Conservation (phyloP, 257 asterid species). For the Coffea canephora region DNA sequence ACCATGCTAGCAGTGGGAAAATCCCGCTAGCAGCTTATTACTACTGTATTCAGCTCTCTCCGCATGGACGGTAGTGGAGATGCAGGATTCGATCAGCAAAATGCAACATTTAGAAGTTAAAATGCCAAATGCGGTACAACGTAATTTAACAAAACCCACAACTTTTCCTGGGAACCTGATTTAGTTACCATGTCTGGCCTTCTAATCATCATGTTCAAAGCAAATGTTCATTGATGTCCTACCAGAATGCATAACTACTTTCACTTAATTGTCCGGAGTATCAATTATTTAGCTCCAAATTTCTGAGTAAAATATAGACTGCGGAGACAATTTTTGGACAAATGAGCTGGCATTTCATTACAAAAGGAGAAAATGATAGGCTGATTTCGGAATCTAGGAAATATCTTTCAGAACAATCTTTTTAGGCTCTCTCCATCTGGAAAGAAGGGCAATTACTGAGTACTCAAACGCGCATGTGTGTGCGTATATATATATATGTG, state of each 20-base stretch:
- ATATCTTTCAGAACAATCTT: slow-evolving; percentile 19
- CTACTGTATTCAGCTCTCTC: not conserved
- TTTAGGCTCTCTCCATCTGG: slow-evolving; percentile 4
- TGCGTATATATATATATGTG: not conserved
- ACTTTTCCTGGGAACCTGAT: not conserved
- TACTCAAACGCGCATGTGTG: slow-evolving; percentile 26
- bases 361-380: slow-evolving; percentile 2
- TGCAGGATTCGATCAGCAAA: not conserved
- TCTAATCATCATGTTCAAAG: slow-evolving; percentile 17
- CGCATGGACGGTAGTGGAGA: not conserved
- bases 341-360: slow-evolving; percentile 19
- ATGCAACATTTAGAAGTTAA: not conserved
- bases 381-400: slow-evolving; percentile 22
- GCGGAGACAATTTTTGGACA: slow-evolving; percentile 10
- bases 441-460: slow-evolving; percentile 13
- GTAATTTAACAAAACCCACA: not conserved
- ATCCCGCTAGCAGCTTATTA: not conserved
- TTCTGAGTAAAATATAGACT: slow-evolving; percentile 1
- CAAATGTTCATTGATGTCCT: slow-evolving; percentile 1
- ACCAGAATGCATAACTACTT: slow-evolving; percentile 16
- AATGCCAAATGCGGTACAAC: not conserved
- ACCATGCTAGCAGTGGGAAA: not conserved
- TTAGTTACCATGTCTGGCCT: slow-evolving; percentile 1
- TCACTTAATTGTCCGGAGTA: not conserved
- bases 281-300: slow-evolving; percentile 27